Evolutionary conservation across 129 eudicot genomes (phyloP).

Genomic region (Tagetes erecta): DNA sequence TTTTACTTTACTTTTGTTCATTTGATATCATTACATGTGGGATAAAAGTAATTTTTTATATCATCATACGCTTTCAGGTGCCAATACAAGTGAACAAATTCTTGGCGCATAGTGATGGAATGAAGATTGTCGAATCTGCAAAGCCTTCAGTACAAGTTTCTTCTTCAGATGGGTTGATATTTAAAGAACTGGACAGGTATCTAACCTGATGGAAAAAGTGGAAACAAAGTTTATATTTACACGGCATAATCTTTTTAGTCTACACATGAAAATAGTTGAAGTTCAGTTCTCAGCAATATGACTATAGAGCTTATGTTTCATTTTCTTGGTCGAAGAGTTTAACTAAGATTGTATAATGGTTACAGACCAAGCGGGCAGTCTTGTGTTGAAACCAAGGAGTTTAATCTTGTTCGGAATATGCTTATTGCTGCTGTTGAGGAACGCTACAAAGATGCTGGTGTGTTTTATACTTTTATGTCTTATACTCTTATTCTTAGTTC

Average conservation of each 20-base stretch:
- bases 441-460: slow-evolving; percentile 93
- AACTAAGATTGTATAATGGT: slow-evolving; percentile 8
- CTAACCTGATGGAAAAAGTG: neutral
- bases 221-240: neutral
- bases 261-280: neutral
- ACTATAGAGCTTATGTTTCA: neutral
- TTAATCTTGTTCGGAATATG: slow-evolving; percentile 81
- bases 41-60: neutral
- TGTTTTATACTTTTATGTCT: neutral
- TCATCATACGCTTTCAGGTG: slow-evolving; percentile 46
- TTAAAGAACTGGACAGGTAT: slow-evolving; percentile 71
- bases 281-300: slow-evolving; percentile 4
- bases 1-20: neutral
- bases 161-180: slow-evolving; percentile 52
- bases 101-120: slow-evolving; percentile 77
- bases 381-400: slow-evolving; percentile 74
- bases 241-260: neutral
- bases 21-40: neutral
- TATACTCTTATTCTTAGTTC: too few relatives aligned
- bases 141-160: slow-evolving; percentile 40
- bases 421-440: slow-evolving; percentile 80
- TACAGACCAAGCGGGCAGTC: slow-evolving; percentile 82
- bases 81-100: slow-evolving; percentile 85
- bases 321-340: slow-evolving; percentile 3
- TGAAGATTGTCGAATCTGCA: slow-evolving; percentile 73